These are phyloP conservation scores for Penicillium sp. DNA, from an alignment of 2,329 filamentous ascomycete species.

Conservation along the genomic window DNA sequence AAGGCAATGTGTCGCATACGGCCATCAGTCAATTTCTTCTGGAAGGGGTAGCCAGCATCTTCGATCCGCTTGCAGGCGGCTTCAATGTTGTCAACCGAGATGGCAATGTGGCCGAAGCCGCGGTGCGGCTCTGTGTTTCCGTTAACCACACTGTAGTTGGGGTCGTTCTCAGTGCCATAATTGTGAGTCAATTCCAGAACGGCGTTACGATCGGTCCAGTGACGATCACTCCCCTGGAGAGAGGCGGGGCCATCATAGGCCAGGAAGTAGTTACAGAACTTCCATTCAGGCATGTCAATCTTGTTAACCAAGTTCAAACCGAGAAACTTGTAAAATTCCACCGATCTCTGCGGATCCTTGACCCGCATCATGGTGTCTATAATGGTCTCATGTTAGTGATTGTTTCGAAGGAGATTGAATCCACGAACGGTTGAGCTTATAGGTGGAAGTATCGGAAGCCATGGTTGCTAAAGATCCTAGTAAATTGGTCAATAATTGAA, in stretches of 20 bases:
- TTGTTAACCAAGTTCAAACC: slow-evolving; percentile 83
- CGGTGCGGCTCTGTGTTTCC: slow-evolving; percentile 87
- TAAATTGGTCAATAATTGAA: slow-evolving; percentile 14
- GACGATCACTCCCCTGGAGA: slow-evolving; percentile 64
- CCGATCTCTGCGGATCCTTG: slow-evolving; percentile 84
- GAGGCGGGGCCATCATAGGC: slow-evolving; percentile 78
- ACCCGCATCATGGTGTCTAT: slow-evolving; percentile 72
- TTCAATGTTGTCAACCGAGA: slow-evolving; percentile 80
- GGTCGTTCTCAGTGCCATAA: slow-evolving; percentile 85
- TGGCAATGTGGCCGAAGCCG: slow-evolving; percentile 82
- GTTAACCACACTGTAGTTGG: slow-evolving; percentile 75
- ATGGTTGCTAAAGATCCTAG: slow-evolving; percentile 47
- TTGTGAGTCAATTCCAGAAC: slow-evolving; percentile 82
- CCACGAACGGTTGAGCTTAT: slow-evolving; percentile 63
- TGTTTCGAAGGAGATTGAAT: background rate
- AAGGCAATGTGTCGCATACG: slow-evolving; percentile 88
- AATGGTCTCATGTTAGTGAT: slow-evolving; percentile 16
- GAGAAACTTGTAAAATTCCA: slow-evolving; percentile 92
- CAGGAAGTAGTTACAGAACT: slow-evolving; percentile 95
- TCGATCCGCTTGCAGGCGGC: slow-evolving; percentile 86
- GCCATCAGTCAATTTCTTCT: slow-evolving; percentile 90
- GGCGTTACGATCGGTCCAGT: slow-evolving; percentile 80
- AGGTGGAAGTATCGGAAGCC: slow-evolving; percentile 59
- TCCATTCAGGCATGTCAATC: slow-evolving; percentile 77
- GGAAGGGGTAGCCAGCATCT: slow-evolving; percentile 86